Percentiles rank a stretch among this genome's conserved stretches.
These are phyloP conservation scores for Exophiala viscosa DNA, from an alignment of 2,329 filamentous ascomycete species.

Conservation along the genomic window DNA sequence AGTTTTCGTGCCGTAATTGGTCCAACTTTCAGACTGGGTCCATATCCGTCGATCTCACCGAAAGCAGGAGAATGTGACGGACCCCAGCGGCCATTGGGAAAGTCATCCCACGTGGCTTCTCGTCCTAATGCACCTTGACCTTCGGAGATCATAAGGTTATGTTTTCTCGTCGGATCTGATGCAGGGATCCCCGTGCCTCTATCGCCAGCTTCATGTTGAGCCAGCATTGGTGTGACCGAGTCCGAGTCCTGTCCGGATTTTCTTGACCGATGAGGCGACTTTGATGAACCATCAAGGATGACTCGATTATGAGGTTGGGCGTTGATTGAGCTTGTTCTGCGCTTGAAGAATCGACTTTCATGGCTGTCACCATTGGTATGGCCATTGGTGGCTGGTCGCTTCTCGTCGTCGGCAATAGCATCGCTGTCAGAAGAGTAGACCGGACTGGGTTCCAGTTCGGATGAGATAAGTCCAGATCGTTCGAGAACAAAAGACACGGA, in stretches of 20 bases:
- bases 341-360: conserved; percentile 36
- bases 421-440: conserved; percentile 41
- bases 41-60: conserved; percentile 96
- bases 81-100: conserved; percentile 92
- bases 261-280: conserved; percentile 31
- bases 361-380: background rate
- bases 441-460: conserved; percentile 30
- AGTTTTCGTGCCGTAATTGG: conserved; percentile 76
- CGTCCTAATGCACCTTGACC: conserved; percentile 83
- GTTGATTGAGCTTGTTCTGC: conserved; percentile 73
- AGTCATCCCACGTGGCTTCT: conserved; percentile 98
- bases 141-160: conserved; percentile 89
- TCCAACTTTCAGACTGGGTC: conserved; percentile 88
- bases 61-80: conserved; percentile 90
- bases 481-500: conserved; percentile 91
- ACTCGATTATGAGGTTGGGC: conserved; percentile 84
- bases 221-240: conserved; percentile 2
- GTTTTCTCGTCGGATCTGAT: conserved; percentile 70
- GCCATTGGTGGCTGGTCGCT: conserved; percentile 5
- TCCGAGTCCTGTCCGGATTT: conserved; percentile 9
- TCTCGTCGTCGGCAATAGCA: conserved; percentile 43
- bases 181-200: conserved; percentile 72
- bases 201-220: conserved; percentile 62
- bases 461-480: conserved; percentile 74
- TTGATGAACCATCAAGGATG: conserved; percentile 67